Base-by-base conservation (phyloP, 331 rosid genomes). In the Telfairia occidentalis region DNA sequence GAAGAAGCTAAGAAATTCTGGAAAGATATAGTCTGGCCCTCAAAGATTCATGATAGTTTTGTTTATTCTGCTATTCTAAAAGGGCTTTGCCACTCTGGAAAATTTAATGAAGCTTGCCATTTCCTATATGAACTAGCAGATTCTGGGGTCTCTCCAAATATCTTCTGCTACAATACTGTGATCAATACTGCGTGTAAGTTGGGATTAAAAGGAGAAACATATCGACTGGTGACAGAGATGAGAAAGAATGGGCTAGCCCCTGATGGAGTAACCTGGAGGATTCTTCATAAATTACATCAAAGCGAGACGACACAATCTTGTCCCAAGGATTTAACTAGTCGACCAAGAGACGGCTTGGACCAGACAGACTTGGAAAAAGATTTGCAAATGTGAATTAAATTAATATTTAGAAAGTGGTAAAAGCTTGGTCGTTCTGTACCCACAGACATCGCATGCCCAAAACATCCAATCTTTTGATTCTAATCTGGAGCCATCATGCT, bases 231-330 rank as follows among this genome's bases (percentile, higher is more conserved):
- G 28, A 85, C 78, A 54, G 98, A 93, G 86, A 93, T 93, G 98
- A 85, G 81, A 81, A 85, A 78, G 87, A 91, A 88, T 84, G 89
- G 95, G 29, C 57, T 93, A 57, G 75, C 57, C 60, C 95, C 98
- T 64, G 96, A 91, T 81, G 69, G 87, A 32, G 96, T 93, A 63
- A 90, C 98, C 12, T 93, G 98, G 97, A 89, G 96, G 84, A 88
- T 91, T 84, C 96, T 91, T 78, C 84, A 85, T 73, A 89, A 87
- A 85, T 82, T 93, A 77, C 85, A 82, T 50, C 78, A 80, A 32
- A 78, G 77, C n/a, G 79, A 42, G 70, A 75, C 49, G 73, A 73
- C 76, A 45, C 55, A 59, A 26, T 10, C 13, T 2, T 26, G 16
- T 76, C 46, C 61, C 50, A 87, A 83, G 71, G 80, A 81, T 76